These are phyloP conservation scores for Ocimum tenuiflorum DNA, from an alignment of 257 asterid species.

Conservation along the genomic window DNA sequence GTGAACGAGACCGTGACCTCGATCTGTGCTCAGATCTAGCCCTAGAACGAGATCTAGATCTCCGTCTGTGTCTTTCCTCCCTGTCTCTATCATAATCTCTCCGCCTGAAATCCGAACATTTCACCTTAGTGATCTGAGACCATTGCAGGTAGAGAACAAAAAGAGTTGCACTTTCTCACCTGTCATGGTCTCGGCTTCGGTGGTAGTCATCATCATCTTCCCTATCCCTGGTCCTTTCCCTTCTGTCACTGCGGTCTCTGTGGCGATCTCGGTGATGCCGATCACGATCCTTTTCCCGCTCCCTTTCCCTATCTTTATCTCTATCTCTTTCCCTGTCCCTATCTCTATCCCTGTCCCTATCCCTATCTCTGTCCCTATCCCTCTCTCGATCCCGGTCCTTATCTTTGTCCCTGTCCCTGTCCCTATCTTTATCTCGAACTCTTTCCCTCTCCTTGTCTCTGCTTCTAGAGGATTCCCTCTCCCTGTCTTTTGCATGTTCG, in stretches of 20 bases:
- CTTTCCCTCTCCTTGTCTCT: slow-evolving; percentile 47
- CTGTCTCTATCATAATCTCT: slow-evolving; percentile 63
- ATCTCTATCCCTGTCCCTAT: slow-evolving; percentile 24
- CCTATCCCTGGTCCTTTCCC: slow-evolving; percentile 66
- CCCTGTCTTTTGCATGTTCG: slow-evolving; percentile 43
- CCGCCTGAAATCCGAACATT: slow-evolving; percentile 41
- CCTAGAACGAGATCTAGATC: slow-evolving; percentile 67
- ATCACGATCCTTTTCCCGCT: slow-evolving; percentile 56
- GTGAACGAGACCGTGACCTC: slow-evolving; percentile 78
- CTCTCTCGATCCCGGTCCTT: slow-evolving; percentile 33
- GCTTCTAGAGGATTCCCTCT: slow-evolving; percentile 39
- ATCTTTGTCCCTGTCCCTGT: slow-evolving; percentile 41
- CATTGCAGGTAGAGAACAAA: not conserved
- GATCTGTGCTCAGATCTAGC: slow-evolving; percentile 63
- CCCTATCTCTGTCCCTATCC: slow-evolving; percentile 19
- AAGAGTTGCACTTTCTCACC: slow-evolving; percentile 33
- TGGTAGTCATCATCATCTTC: slow-evolving; percentile 58
- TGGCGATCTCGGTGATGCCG: slow-evolving; percentile 61
- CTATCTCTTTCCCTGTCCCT: slow-evolving; percentile 37
- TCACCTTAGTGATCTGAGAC: not conserved
- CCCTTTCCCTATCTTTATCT: slow-evolving; percentile 40
- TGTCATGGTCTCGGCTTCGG: slow-evolving; percentile 63
- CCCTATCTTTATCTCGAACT: slow-evolving; percentile 27
- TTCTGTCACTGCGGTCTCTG: slow-evolving; percentile 66
- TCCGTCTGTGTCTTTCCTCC: slow-evolving; percentile 56